A percentile compares a stretch with the other conserved stretches of the same genome.
phyloP scores from a whole-genome alignment of 2,329 filamentous ascomycete genomes.

The Acarospora socialis region DNA sequence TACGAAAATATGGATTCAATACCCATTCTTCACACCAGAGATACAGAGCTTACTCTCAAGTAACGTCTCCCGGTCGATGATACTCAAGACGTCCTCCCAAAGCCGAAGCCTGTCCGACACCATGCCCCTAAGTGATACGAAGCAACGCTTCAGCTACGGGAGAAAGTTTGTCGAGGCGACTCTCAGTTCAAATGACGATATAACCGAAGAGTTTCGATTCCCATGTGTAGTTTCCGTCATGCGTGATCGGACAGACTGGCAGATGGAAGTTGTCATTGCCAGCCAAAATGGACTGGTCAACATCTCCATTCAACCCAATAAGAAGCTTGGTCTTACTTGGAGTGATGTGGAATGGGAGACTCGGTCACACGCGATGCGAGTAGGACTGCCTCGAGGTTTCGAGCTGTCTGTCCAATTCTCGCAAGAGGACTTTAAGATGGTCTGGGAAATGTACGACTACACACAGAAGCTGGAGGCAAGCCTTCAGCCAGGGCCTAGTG shows the following conservation, averaged over 20 bases:
- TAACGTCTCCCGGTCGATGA: conserved; percentile 28
- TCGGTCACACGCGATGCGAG: conserved; percentile 48
- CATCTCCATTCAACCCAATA: conserved; percentile 55
- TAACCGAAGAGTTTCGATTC: conserved; percentile 53
- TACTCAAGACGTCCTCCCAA: conserved; percentile 35
- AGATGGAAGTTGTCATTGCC: conserved; percentile 57
- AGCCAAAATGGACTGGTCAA: conserved; percentile 71
- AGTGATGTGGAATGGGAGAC: conserved; percentile 68
- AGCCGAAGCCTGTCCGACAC: conserved; percentile 44
- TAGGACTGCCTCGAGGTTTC: conserved; percentile 64
- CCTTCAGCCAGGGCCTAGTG: conserved; percentile 53
- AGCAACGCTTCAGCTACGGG: conserved; percentile 62
- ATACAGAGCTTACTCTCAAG: conserved; percentile 57
- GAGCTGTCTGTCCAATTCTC: conserved; percentile 55
- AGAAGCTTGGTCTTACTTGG: conserved; percentile 59
- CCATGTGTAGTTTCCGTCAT: conserved; percentile 64
- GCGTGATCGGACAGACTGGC: conserved; percentile 53
- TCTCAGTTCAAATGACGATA: conserved; percentile 46
- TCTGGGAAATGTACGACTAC: conserved; percentile 79
- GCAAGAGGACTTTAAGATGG: conserved; percentile 54
- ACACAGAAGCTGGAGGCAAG: conserved; percentile 60
- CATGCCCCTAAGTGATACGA: conserved; percentile 63
- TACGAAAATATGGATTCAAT: conserved; percentile 67
- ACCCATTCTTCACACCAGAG: conserved; percentile 54
- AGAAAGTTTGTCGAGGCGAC: conserved; percentile 53